Conservation (phyloP, 1,139 yeast genomes). For the Meyerozyma smithsonii region DNA sequence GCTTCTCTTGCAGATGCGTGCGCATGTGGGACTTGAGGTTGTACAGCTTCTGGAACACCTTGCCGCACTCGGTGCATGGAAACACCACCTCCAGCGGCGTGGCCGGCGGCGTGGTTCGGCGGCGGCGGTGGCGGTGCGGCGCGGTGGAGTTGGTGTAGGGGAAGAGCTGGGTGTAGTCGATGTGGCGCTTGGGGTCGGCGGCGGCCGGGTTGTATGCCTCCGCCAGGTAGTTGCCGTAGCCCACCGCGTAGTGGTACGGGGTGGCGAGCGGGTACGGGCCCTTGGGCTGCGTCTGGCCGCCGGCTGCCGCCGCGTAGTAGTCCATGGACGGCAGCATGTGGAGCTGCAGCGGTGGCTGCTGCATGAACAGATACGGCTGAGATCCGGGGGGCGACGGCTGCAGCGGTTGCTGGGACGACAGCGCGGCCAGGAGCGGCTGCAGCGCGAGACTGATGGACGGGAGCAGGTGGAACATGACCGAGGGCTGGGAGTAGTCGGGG, state of each 20-base stretch:
- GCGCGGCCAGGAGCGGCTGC: not conserved
- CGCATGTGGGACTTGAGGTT: slow-evolving; percentile 53
- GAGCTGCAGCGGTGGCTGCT: not conserved
- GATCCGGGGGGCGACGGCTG: not conserved
- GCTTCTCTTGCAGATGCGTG: slow-evolving; percentile 54
- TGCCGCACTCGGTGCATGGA: slow-evolving; percentile 45
- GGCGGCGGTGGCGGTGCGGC: slow-evolving; percentile 30
- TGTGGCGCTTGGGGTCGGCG: slow-evolving; percentile 7
- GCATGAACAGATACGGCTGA: not conserved
- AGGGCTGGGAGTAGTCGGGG: not conserved
- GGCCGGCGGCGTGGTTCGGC: slow-evolving; percentile 14
- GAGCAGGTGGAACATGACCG: not conserved
- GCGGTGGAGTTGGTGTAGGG: slow-evolving; percentile 35
- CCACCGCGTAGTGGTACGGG: not conserved
- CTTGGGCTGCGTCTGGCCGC: not conserved
- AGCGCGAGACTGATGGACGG: not conserved
- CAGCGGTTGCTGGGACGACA: not conserved
- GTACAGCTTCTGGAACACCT: slow-evolving; percentile 50
- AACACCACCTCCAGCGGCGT: slow-evolving; percentile 13
- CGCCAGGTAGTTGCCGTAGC: not conserved
- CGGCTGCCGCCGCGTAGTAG: too few species aligned
- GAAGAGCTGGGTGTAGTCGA: slow-evolving; percentile 36
- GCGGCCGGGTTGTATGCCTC: not conserved
- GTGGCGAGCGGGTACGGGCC: not conserved
- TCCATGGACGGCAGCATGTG: not conserved